Evolutionary conservation across 2,329 filamentous ascomycete species (phyloP).

Genomic region (Fusarium tupiense): DNA sequence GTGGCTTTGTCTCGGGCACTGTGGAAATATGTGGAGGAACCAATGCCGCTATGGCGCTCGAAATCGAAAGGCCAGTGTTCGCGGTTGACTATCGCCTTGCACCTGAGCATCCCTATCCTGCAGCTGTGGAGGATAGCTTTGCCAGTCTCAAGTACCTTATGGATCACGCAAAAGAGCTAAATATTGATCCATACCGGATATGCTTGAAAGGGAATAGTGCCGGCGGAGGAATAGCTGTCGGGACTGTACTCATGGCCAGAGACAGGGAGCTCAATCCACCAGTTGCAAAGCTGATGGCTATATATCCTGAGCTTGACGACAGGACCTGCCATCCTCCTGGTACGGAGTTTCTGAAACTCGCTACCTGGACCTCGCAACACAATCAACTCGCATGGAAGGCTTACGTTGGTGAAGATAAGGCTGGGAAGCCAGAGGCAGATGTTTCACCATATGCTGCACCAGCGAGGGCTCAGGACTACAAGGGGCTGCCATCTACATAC

Average conservation of each 20-base stretch:
- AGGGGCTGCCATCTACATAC: conserved; percentile 25
- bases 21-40: conserved; percentile 13
- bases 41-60: neutral
- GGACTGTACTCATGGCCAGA: conserved; percentile 21
- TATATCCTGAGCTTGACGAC: conserved; percentile 37
- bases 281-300: conserved; percentile 26
- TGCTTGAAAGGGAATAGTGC: conserved; percentile 33
- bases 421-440: conserved; percentile 8
- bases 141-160: conserved; percentile 25
- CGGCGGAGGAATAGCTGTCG: conserved; percentile 26
- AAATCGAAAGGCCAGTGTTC: conserved; percentile 23
- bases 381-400: conserved; percentile 28
- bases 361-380: conserved; percentile 9
- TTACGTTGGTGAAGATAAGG: conserved; percentile 36
- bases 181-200: conserved; percentile 26
- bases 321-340: neutral
- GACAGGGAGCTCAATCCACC: conserved; percentile 27
- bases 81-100: conserved; percentile 37
- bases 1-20: conserved; percentile 21
- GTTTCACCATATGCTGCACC: conserved; percentile 34
- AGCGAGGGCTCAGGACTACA: conserved; percentile 19
- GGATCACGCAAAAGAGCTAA: conserved; percentile 24
- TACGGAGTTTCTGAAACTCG: conserved; percentile 14
- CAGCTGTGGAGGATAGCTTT: conserved; percentile 29
- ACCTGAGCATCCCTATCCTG: conserved; percentile 29